These are phyloP conservation scores for Backusella westeae DNA, from an alignment of 192 early-diverging fungal species.

Conservation along the genomic window DNA sequence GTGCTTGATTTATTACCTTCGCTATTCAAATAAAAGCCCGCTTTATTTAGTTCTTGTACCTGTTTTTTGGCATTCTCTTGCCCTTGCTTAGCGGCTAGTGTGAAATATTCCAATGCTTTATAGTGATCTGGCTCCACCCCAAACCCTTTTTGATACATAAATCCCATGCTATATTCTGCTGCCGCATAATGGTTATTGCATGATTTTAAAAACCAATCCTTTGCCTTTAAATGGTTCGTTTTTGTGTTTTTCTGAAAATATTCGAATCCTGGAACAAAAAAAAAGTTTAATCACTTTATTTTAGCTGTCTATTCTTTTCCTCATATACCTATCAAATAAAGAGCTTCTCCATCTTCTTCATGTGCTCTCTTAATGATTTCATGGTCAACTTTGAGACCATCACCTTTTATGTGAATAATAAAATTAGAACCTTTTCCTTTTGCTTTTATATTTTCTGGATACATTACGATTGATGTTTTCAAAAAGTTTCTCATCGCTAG, in stretches of 20 bases:
- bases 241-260: not conserved
- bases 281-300: not conserved
- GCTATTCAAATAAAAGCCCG: not conserved
- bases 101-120: not conserved
- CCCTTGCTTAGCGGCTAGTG: not conserved
- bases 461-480: not conserved
- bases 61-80: not conserved
- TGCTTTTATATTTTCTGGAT: not conserved
- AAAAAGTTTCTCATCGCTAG: not conserved
- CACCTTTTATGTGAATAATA: not conserved
- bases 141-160: constrained; percentile 4
- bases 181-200: not conserved
- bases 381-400: not conserved
- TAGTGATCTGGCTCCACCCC: not conserved
- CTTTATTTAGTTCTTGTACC: not conserved
- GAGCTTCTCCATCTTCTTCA: not conserved
- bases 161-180: not conserved
- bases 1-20: not conserved
- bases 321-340: not conserved
- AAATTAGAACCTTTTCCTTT: not conserved
- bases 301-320: not conserved
- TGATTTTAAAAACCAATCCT: constrained; percentile 4
- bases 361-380: not conserved
- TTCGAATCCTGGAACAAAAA: not conserved
- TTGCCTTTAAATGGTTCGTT: constrained; percentile 4